phyloP scores from a whole-genome alignment of 1,139 yeast genomes.

The Candida mesenterica region DNA sequence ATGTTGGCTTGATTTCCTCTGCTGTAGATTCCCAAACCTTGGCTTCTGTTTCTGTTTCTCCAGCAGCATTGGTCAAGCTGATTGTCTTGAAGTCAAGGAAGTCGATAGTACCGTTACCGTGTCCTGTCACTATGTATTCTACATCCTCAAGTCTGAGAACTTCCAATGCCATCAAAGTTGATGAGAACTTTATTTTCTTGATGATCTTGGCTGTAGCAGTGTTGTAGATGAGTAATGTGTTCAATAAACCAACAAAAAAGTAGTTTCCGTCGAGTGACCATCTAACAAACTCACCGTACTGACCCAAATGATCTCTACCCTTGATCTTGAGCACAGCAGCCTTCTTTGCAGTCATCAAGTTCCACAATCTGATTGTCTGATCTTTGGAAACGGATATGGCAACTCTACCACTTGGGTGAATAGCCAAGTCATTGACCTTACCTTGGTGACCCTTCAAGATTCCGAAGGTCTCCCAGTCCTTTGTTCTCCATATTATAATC shows the following conservation, averaged over 20 bases:
- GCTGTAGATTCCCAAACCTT: conserved; percentile 29
- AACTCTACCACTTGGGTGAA: conserved; percentile 90
- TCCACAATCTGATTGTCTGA: conserved; percentile 85
- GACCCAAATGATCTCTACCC: conserved; percentile 63
- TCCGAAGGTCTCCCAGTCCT: conserved; percentile 94
- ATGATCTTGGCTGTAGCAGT: conserved; percentile 62
- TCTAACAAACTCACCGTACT: conserved; percentile 62
- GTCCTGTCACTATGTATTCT: conserved; percentile 66
- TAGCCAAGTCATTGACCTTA: conserved; percentile 75
- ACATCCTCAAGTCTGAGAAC: conserved; percentile 40
- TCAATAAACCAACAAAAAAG: conserved; percentile 73
- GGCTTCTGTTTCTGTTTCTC: conserved; percentile 20
- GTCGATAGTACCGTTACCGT: conserved; percentile 68
- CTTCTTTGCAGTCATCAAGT: conserved; percentile 94
- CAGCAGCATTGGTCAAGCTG: conserved; percentile 13
- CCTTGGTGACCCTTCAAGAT: conserved; percentile 83
- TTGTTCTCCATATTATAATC: conserved; percentile 89
- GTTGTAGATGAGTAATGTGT: conserved; percentile 62
- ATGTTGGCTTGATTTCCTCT: conserved; percentile 44
- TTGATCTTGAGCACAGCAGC: conserved; percentile 80
- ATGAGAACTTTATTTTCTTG: conserved; percentile 46
- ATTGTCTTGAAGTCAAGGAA: conserved; percentile 48
- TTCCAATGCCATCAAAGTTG: conserved; percentile 71
- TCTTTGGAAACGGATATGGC: conserved; percentile 90
- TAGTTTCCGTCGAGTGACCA: conserved; percentile 64